Evolutionary conservation across 768 basidiomycete species (phyloP).

Genomic region (Hygrophorus russula): DNA sequence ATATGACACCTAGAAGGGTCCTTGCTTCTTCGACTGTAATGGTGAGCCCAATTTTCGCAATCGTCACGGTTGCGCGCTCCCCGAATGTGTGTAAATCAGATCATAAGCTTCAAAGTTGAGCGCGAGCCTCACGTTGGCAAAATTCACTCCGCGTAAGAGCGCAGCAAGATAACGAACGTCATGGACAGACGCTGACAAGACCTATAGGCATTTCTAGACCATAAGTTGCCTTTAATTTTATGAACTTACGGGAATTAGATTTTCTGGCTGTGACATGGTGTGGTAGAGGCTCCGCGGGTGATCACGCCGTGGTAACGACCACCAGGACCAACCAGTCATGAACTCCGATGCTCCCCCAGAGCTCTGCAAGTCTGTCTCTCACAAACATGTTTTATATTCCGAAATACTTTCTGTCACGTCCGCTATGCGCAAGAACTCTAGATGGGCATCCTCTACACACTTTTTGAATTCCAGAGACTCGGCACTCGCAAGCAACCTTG

Average conservation of each 20-base stretch:
- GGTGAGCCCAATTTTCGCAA: conserved; percentile 59
- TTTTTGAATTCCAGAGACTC: conserved; percentile 52
- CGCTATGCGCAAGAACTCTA: conserved; percentile 94
- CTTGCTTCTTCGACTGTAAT: conserved; percentile 82
- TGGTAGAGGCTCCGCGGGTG: no score
- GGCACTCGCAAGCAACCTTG: conserved; percentile 62
- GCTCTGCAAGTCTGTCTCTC: conserved; percentile 25
- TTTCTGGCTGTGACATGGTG: not conserved
- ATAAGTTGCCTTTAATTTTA: not conserved
- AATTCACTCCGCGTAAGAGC: conserved; percentile 73
- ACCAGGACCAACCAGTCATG: not conserved
- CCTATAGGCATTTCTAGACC: conserved; percentile 17
- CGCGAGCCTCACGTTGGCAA: conserved; percentile 52
- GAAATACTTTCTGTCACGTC: conserved; percentile 90
- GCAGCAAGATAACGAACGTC: conserved; percentile 77
- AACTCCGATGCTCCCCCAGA: not conserved
- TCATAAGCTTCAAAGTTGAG: not conserved
- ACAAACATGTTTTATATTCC: conserved; percentile 73
- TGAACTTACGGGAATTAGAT: conserved; percentile 7
- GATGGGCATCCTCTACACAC: conserved; percentile 78
- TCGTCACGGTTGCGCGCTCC: conserved; percentile 65
- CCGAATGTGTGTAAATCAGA: conserved; percentile 4
- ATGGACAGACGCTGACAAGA: conserved; percentile 62
- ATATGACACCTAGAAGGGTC: conserved; percentile 48
- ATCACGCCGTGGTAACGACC: no score